phyloP scores from a whole-genome alignment of 2,329 filamentous ascomycete species.

The Didymella glomerata region DNA sequence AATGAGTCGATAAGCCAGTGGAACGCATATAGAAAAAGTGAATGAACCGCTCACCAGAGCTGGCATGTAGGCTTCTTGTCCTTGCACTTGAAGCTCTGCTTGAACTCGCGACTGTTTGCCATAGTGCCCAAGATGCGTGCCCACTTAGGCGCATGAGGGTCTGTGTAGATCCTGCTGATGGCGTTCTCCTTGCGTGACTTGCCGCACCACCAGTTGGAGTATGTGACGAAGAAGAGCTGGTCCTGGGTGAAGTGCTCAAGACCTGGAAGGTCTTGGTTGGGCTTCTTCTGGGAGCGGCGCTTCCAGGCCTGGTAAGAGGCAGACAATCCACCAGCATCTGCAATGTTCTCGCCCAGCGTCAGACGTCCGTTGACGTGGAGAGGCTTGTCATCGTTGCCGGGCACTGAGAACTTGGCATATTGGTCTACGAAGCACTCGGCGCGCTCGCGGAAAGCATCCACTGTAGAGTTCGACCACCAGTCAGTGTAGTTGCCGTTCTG shows the following conservation, averaged over 20 bases:
- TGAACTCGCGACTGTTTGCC: conserved; percentile 73
- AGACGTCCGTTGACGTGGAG: conserved; percentile 69
- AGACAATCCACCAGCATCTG: conserved; percentile 72
- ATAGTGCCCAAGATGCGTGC: conserved; percentile 68
- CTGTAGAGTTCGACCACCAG: conserved; percentile 72
- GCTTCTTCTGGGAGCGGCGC: conserved; percentile 61
- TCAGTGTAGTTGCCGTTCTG: conserved; percentile 69
- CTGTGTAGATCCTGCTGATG: conserved; percentile 66
- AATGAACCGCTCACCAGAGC: conserved; percentile 64
- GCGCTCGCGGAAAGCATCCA: conserved; percentile 65
- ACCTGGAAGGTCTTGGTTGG: conserved; percentile 61
- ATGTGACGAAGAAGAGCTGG: conserved; percentile 74
- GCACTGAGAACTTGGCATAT: conserved; percentile 68
- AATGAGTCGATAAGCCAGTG: background rate
- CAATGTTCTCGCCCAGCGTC: conserved; percentile 75
- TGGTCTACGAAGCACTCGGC: conserved; percentile 74
- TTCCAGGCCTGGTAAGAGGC: conserved; percentile 73
- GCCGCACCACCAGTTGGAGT: conserved; percentile 71
- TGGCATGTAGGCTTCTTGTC: conserved; percentile 72
- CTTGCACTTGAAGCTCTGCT: conserved; percentile 71
- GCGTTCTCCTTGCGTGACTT: conserved; percentile 68
- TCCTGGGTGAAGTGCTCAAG: conserved; percentile 70
- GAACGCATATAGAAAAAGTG: background rate
- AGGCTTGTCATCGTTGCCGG: conserved; percentile 63
- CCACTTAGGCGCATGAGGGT: conserved; percentile 71